phyloP scores from a whole-genome alignment of 305 asterid species.

The Solanum hybrid region DNA sequence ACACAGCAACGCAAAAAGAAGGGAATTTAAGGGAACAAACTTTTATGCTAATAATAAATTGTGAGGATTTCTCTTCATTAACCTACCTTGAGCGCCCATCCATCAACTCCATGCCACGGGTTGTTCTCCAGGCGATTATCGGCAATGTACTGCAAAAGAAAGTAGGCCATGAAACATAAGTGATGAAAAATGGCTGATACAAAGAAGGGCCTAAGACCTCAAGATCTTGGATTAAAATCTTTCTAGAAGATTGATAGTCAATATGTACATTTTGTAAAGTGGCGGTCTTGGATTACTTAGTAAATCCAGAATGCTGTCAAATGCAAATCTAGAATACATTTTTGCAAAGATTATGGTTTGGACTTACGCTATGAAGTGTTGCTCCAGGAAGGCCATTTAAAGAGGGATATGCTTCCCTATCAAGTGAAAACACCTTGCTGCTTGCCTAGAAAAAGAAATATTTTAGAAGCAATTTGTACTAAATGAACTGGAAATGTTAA shows the following conservation, averaged over 20 bases:
- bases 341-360: background rate
- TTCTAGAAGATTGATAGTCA: background rate
- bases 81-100: slow-evolving; percentile 77
- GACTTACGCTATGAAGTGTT: slow-evolving; percentile 79
- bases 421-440: slow-evolving; percentile 86
- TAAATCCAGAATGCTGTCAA: background rate
- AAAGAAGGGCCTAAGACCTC: background rate
- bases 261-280: background rate
- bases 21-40: background rate
- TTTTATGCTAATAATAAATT: background rate
- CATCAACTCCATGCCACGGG: slow-evolving; percentile 86
- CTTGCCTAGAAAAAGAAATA: slow-evolving; percentile 48
- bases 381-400: slow-evolving; percentile 83
- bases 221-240: background rate
- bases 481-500: background rate
- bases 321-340: background rate
- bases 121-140: slow-evolving; percentile 61
- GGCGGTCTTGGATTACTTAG: background rate
- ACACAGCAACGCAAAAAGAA: background rate
- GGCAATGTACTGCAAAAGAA: slow-evolving; percentile 62
- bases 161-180: background rate
- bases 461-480: background rate
- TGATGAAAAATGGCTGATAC: background rate
- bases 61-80: background rate
- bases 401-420: slow-evolving; percentile 87